Evolutionary conservation across 139 green algal genomes (phyloP), one percentile per base, ranked within the genome.

Genomic region (Cymbomonas tetramitiformis): DNA sequence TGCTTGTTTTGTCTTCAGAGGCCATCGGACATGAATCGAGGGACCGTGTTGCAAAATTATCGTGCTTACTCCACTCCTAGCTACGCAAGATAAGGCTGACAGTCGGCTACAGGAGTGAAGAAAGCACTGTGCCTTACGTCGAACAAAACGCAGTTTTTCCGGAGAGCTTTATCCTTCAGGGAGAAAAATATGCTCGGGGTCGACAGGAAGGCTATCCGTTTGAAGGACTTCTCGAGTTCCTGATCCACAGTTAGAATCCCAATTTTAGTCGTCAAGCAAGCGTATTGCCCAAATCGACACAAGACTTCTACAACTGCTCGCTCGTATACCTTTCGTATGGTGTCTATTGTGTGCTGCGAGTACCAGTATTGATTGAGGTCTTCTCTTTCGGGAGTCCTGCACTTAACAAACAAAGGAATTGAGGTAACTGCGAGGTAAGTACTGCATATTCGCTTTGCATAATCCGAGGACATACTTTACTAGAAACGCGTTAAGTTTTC

Each of bases 351-450:
- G 51, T 61, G 29, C 15, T 47, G 15, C 2, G 59, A 72, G 46
- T 78, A 78, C 74, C 77, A 84, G 63, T 84, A 84, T 36, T 79
- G 75, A 38, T 82, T 82, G 23, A 78, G 51, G 19, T 77, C 61
- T 4, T 43, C 70, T n/a, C n/a, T n/a, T n/a, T n/a, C n/a, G n/a
- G n/a, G n/a, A n/a, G n/a, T n/a, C n/a, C n/a, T n/a, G n/a, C n/a
- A n/a, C n/a, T n/a, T n/a, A n/a, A n/a, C n/a, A n/a, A n/a, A n/a
- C n/a, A n/a, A n/a, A n/a, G n/a, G n/a, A n/a, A n/a, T n/a, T n/a
- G n/a, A n/a, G n/a, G n/a, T n/a, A n/a, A n/a, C n/a, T n/a, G n/a
- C n/a, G n/a, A n/a, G n/a, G n/a, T n/a, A n/a, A n/a, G n/a, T n/a
- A n/a, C n/a, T n/a, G n/a, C n/a, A n/a, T n/a, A n/a, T n/a, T n/a